Evolutionary conservation across 2,329 filamentous ascomycete species (phyloP).

Genomic region (Epichloe amarillans): DNA sequence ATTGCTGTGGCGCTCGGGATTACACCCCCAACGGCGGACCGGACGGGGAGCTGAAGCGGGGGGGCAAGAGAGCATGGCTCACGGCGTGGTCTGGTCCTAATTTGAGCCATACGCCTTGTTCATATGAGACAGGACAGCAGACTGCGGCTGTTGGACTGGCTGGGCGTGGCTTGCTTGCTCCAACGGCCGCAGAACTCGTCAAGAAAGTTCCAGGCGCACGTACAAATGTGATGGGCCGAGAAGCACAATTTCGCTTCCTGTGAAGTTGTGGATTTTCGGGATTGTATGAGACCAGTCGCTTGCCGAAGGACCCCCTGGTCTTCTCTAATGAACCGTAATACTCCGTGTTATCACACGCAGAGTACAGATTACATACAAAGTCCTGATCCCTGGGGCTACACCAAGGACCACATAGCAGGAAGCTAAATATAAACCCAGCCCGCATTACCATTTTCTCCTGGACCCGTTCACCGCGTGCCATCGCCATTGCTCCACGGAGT

Average conservation of each 20-base stretch:
- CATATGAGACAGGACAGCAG: background rate
- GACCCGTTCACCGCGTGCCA: background rate
- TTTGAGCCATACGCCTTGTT: background rate
- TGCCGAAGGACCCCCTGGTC: background rate
- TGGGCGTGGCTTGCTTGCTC: background rate
- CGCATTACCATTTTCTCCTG: background rate
- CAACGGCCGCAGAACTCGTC: background rate
- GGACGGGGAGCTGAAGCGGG: background rate
- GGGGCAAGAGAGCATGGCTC: background rate
- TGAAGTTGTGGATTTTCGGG: background rate
- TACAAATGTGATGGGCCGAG: background rate
- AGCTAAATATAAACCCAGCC: background rate
- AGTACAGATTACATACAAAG: background rate
- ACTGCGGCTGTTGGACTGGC: background rate
- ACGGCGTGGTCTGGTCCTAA: background rate
- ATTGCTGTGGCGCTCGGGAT: background rate
- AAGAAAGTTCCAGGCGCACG: background rate
- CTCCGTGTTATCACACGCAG: no score
- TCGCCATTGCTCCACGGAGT: no score
- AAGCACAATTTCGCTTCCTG: background rate
- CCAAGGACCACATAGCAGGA: background rate
- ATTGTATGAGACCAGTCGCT: background rate
- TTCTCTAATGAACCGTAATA: background rate
- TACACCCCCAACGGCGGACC: background rate
- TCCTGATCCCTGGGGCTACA: background rate